Base-by-base conservation (phyloP, 805 yeast species). In the Candida chauliodis region DNA sequence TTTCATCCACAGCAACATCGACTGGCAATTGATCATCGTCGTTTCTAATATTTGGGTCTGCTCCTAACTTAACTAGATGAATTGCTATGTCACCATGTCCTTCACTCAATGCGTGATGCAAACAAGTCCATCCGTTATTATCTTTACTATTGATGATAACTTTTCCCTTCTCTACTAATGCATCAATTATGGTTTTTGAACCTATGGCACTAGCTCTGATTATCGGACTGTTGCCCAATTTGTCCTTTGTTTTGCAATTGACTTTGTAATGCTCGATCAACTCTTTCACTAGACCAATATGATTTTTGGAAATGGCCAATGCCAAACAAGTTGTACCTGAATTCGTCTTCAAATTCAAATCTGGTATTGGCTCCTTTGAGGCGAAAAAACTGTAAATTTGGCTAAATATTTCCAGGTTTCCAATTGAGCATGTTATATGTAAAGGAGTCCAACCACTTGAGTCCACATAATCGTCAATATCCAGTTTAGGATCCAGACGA, bases 31-130 rank as follows among this genome's bases (percentile, higher is more conserved):
- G 61, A 2, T 81, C 87, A 9, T 79, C 83, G 2, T 50, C 43
- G 46, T 73, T 78, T 35, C 61, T 62, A 10, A 66, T 40, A 15
- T 52, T 58, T 8, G 67, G 56, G 47, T 84, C 88, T 0, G 95
- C 96, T 0, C 91, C 91, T 4, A 71, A 63, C 37, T 71, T 68
- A 2, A 81, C 78, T 33, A 90, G 61, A 23, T 66, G 51, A 1
- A 79, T 66, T 0, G 85, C 95, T 8, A 78, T 76, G 42, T 85
- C 95, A 1, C 83, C 89, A 49, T 81, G 81, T 0, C 96, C 96
- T 59, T 90, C 98, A 0, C 95, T 88, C 40, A 84, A 61, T 0
- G 97, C 96, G 59, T 87, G 95, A 56, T 87, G 95, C 43, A 91
- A 56, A 1, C 96, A 80, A 0, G 95, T 84, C 89, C 93, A 87